These are phyloP conservation scores for Pleurotus platypus DNA, from an alignment of 768 basidiomycete species.

Conservation along the genomic window DNA sequence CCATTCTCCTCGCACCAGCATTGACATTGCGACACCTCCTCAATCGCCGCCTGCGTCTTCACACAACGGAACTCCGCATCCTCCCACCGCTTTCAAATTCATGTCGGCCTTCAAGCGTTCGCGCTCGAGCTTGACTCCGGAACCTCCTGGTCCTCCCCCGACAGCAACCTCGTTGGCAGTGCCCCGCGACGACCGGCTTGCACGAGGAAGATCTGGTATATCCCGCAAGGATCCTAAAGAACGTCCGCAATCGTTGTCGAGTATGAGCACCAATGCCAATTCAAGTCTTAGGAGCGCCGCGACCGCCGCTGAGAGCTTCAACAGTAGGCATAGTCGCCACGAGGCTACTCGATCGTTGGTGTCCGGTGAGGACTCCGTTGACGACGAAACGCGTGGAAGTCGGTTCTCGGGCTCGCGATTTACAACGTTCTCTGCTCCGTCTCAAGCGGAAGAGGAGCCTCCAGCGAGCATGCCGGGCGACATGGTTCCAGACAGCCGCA, in stretches of 20 bases:
- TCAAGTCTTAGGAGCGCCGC: conserved; percentile 56
- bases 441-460: conserved; percentile 24
- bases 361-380: conserved; percentile 14
- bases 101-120: conserved; percentile 64
- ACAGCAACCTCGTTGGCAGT: conserved; percentile 24
- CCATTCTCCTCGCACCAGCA: conserved; percentile 43
- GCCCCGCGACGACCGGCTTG: conserved; percentile 13
- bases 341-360: conserved; percentile 29
- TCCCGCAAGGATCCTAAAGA: conserved; percentile 36
- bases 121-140: conserved; percentile 50
- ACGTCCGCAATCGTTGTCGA: conserved; percentile 56
- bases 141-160: conserved; percentile 27
- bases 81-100: conserved; percentile 63
- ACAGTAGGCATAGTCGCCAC: conserved; percentile 19
- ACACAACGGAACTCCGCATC: conserved; percentile 24
- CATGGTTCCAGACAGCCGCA: conserved; percentile 26
- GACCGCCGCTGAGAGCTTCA: conserved; percentile 43
- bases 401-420: conserved; percentile 23
- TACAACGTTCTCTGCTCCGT: conserved; percentile 28
- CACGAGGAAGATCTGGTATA: conserved; percentile 8
- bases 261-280: conserved; percentile 53
- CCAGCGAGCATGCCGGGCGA: conserved; percentile 30
- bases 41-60: conserved; percentile 23
- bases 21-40: conserved; percentile 37
- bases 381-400: conserved; percentile 10